Conservation (phyloP, 257 asterid genomes). For the Plantago major region DNA sequence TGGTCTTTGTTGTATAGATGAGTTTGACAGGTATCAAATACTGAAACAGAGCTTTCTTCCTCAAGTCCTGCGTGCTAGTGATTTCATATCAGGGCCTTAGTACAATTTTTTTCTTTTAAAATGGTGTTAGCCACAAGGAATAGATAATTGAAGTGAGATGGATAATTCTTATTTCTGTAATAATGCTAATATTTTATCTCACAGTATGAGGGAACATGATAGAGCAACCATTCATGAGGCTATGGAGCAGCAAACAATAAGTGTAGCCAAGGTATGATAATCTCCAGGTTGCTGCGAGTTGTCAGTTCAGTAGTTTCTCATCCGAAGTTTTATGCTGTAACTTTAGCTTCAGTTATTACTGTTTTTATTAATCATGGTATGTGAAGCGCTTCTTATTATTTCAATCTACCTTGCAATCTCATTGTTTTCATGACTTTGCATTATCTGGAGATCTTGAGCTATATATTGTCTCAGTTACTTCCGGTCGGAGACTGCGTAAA, state of each 20-base stretch:
- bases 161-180: neutral
- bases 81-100: conserved; percentile 1
- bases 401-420: too few relatives aligned
- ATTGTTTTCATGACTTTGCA: too few relatives aligned
- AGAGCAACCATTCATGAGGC: conserved; percentile 98
- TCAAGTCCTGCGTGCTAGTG: conserved; percentile 13
- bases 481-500: too few relatives aligned
- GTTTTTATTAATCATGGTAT: too few relatives aligned
- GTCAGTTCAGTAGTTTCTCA: conserved; percentile 11
- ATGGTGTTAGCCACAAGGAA: too few relatives aligned
- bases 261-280: conserved; percentile 89
- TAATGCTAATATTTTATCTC: conserved; percentile 18
- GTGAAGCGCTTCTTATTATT: too few relatives aligned
- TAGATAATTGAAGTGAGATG: too few relatives aligned
- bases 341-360: too few relatives aligned
- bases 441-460: too few relatives aligned
- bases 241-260: conserved; percentile 99
- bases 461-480: too few relatives aligned
- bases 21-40: conserved; percentile 77
- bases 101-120: too few relatives aligned
- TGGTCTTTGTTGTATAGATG: conserved; percentile 98
- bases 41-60: neutral
- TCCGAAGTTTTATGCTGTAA: neutral
- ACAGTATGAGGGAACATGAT: conserved; percentile 96
- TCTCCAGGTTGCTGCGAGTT: conserved; percentile 6